Percentiles rank a stretch among this genome's conserved stretches.
Conservation (phyloP, 2,329 filamentous ascomycete species). For the Ilyonectria destructans region DNA sequence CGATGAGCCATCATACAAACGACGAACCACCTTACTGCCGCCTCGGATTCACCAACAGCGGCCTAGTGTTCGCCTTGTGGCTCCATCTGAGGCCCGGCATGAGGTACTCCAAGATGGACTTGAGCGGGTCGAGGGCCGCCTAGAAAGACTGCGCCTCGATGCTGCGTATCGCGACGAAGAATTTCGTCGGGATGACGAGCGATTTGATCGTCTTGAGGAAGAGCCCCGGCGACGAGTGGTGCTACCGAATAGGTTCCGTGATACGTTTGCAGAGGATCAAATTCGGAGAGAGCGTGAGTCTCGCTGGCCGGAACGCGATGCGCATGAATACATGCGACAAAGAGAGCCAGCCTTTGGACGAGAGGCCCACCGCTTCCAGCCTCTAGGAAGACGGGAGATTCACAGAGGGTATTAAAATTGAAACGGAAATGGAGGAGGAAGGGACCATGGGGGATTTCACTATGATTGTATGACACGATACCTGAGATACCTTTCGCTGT, state of each 20-base stretch:
- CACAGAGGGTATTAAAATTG: conserved; percentile 11
- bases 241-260: conserved; percentile 29
- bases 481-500: conserved; percentile 1
- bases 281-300: conserved; percentile 20
- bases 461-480: neutral
- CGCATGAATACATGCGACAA: conserved; percentile 40
- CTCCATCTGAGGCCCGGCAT: conserved; percentile 35
- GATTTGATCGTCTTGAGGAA: conserved; percentile 37
- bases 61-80: conserved; percentile 36
- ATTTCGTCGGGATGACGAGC: conserved; percentile 32
- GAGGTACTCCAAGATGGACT: conserved; percentile 33
- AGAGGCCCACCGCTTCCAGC: conserved; percentile 12
- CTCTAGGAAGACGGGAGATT: conserved; percentile 12
- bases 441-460: conserved; percentile 42
- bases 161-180: conserved; percentile 28
- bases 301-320: conserved; percentile 40
- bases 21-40: conserved; percentile 25
- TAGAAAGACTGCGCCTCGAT: conserved; percentile 38
- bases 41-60: conserved; percentile 42
- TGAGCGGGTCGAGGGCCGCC: conserved; percentile 27
- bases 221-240: conserved; percentile 32
- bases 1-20: conserved; percentile 27
- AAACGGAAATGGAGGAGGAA: conserved; percentile 3
- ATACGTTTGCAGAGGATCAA: conserved; percentile 7
- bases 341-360: conserved; percentile 9